phyloP scores from a whole-genome alignment of 1,284 basidiomycete genomes.

The Apiotrichum akiyoshidainum region DNA sequence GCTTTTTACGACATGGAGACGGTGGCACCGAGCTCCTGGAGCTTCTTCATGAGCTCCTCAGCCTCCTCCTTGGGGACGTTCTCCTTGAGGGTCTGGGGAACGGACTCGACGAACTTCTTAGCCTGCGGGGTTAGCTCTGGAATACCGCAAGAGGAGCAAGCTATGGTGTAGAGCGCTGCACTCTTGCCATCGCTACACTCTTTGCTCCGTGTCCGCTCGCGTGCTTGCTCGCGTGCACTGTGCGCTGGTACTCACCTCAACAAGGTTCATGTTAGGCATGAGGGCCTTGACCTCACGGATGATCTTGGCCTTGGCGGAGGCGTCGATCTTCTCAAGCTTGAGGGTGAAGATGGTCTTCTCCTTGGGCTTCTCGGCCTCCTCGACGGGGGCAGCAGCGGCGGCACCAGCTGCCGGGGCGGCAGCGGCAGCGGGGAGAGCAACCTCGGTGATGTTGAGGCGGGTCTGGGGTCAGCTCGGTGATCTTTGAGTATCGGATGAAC shows the following conservation, averaged over 20 bases:
- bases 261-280: slow-evolving; percentile 89
- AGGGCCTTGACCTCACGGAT: slow-evolving; percentile 97
- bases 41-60: slow-evolving; percentile 88
- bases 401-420: slow-evolving; percentile 60
- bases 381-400: slow-evolving; percentile 51
- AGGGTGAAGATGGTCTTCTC: slow-evolving; percentile 96
- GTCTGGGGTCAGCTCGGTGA: slow-evolving; percentile 63
- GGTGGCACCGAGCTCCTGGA: slow-evolving; percentile 85
- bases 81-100: slow-evolving; percentile 93
- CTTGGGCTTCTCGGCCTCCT: slow-evolving; percentile 86
- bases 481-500: no score
- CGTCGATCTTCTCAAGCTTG: slow-evolving; percentile 88
- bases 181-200: no score
- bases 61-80: slow-evolving; percentile 96
- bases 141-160: no score
- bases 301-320: slow-evolving; percentile 88
- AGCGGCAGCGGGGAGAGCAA: slow-evolving; percentile 82
- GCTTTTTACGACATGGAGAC: slow-evolving; percentile 59
- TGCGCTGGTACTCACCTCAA: slow-evolving; percentile 67
- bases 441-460: slow-evolving; percentile 94
- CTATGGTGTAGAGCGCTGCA: no score
- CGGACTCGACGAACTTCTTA: slow-evolving; percentile 98
- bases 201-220: neutral
- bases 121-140: slow-evolving; percentile 59
- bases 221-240: neutral